Evolutionary conservation across 306 rosid genomes (phyloP).

Genomic region (Fagus crenata): DNA sequence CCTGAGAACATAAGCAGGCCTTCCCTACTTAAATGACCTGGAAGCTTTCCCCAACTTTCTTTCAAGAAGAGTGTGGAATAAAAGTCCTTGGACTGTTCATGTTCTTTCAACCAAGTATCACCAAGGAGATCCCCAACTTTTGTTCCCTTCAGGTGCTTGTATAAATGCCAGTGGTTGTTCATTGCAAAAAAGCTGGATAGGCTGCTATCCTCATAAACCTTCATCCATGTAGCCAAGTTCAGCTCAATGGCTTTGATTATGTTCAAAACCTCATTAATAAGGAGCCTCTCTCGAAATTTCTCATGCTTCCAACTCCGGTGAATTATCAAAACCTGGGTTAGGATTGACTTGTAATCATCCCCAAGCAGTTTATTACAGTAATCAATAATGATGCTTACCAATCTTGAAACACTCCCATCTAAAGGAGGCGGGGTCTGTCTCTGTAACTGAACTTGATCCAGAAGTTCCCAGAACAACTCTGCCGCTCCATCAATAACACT

Average conservation of each 20-base stretch:
- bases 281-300: slow-evolving; percentile 83
- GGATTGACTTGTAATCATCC: slow-evolving; percentile 81
- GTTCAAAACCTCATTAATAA: slow-evolving; percentile 58
- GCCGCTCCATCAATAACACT: slow-evolving; percentile 89
- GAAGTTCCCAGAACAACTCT: slow-evolving; percentile 93
- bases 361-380: slow-evolving; percentile 89
- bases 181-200: slow-evolving; percentile 74
- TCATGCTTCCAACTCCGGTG: slow-evolving; percentile 92
- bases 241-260: slow-evolving; percentile 73
- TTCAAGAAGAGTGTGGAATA: slow-evolving; percentile 60
- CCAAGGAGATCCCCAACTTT: slow-evolving; percentile 76
- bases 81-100: slow-evolving; percentile 79
- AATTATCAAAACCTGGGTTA: slow-evolving; percentile 86
- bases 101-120: slow-evolving; percentile 66
- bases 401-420: slow-evolving; percentile 76
- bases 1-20: slow-evolving; percentile 95
- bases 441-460: slow-evolving; percentile 81
- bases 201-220: slow-evolving; percentile 63
- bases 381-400: slow-evolving; percentile 80
- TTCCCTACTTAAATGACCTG: slow-evolving; percentile 86
- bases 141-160: slow-evolving; percentile 82
- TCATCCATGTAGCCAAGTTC: slow-evolving; percentile 81
- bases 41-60: slow-evolving; percentile 97
- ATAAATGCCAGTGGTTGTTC: slow-evolving; percentile 91
- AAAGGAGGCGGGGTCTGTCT: slow-evolving; percentile 79